Conservation (phyloP, 805 yeast genomes). For the Wickerhamiella parazyma region DNA sequence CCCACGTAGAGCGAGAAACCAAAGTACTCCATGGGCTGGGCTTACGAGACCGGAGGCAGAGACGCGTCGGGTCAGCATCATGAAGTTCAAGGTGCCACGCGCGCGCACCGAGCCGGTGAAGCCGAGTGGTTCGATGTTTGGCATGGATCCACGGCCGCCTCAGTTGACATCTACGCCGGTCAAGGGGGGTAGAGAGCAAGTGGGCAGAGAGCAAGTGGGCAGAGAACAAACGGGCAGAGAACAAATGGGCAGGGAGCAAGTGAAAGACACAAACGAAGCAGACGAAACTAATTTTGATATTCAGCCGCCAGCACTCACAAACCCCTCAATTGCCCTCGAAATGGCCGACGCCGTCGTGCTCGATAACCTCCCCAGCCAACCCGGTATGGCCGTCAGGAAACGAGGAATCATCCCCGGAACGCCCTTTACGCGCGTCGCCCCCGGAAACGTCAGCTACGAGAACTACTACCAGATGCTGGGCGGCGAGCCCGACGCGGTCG, state of each 20-base stretch:
- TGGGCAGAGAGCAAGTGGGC: no score
- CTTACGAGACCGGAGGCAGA: no score
- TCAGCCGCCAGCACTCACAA: neutral
- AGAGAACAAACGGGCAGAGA: no score
- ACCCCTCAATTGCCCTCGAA: no score
- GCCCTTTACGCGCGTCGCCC: neutral
- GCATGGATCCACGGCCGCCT: no score
- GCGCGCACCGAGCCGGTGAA: no score
- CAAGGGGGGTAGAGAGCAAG: no score
- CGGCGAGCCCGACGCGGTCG: neutral
- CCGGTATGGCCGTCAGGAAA: neutral
- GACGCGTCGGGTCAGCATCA: neutral
- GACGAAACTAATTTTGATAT: neutral
- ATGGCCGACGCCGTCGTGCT: neutral
- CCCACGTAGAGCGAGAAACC: slow-evolving; percentile 77
- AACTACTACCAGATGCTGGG: neutral
- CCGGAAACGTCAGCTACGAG: neutral
- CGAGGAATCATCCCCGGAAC: slow-evolving; percentile 3
- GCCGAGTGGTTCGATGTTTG: no score
- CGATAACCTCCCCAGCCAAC: neutral
- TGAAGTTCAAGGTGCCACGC: no score
- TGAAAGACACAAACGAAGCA: no score
- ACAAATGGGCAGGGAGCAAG: no score
- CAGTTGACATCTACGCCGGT: no score
- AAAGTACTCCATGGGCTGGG: slow-evolving; percentile 73